Evolutionary conservation across 2,329 filamentous ascomycete genomes (phyloP), one percentile per base, ranked within the genome.

Genomic region (Lasiodiplodia sp.): DNA sequence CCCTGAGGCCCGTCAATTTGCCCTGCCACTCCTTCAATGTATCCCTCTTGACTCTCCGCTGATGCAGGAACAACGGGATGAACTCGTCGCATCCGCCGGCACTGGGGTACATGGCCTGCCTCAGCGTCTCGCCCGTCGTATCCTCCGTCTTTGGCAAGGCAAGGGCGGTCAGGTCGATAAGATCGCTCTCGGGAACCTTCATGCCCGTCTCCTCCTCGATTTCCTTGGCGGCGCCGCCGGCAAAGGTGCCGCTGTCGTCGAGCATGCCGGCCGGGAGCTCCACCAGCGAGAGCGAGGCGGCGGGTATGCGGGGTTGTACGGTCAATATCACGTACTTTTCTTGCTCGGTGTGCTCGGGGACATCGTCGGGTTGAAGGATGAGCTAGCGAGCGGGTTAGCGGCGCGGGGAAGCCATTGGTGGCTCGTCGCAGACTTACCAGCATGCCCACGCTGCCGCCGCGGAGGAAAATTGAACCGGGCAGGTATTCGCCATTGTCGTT

Each of bases 251-350:
- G 44, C 67, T 68, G 69, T 85, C 85, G 71, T 89, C 87, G 1
- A 89, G 78, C 86, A 89, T 88, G 21, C 87, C 87, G 0, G 87
- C 87, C 2, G 87, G 87, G 10, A 89, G 83, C 73, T 89, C 87
- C 14, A 81, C 73, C 68, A 89, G 86, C 1, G 83, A 78, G 3
- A 89, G 79, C 1, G 83, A 86, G 0, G 84, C 86, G 0, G 86
- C 85, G 4, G 87, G 84, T 12, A 88, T 83, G 31, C 87, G 84
- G 12, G 87, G 86, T 70, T 89, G 87, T 4, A 87, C 75, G 0
- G 87, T 87, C 11, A 89, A 71, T 31, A 89, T 80, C 4, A 84
- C 85, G 60, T 84, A 77, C 72, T 86, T 86, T 55, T 84, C 82
- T 6, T 72, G 72, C 69, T 85, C 81, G 12, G 80, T 77, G 1